These are phyloP conservation scores for Trichoderma lentiforme DNA, from an alignment of 2,329 filamentous ascomycete species.

Conservation along the genomic window DNA sequence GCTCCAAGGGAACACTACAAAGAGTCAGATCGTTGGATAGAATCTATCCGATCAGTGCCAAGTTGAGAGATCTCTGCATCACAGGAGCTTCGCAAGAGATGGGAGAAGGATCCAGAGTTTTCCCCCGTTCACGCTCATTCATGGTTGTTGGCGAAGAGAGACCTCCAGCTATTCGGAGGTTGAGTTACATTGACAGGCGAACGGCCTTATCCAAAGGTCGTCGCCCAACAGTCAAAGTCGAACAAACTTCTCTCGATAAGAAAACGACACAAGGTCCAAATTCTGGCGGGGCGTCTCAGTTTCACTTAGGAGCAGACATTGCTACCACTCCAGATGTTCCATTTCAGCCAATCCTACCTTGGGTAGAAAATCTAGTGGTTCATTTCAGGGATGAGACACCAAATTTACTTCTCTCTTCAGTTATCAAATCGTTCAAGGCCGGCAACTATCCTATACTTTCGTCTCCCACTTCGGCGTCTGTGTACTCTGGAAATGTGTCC, in stretches of 20 bases:
- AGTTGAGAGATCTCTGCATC: slow-evolving; percentile 32
- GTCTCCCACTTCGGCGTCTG: slow-evolving; percentile 24
- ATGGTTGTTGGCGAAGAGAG: slow-evolving; percentile 25
- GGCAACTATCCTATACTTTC: slow-evolving; percentile 29
- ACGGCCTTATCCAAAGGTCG: slow-evolving; percentile 32
- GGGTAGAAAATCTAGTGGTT: slow-evolving; percentile 56
- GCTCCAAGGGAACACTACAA: slow-evolving; percentile 22
- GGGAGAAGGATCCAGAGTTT: slow-evolving; percentile 20
- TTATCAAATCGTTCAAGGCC: slow-evolving; percentile 43
- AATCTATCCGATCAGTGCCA: slow-evolving; percentile 30
- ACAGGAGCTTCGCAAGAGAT: slow-evolving; percentile 24
- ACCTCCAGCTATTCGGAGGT: slow-evolving; percentile 23
- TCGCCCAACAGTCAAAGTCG: slow-evolving; percentile 29
- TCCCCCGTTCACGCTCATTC: slow-evolving; percentile 28
- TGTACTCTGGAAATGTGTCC: slow-evolving; percentile 21
- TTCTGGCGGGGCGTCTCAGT: slow-evolving; percentile 29
- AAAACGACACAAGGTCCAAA: slow-evolving; percentile 29
- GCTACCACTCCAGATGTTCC: slow-evolving; percentile 22
- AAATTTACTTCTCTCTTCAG: slow-evolving; percentile 43
- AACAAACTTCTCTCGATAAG: slow-evolving; percentile 30
- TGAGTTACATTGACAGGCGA: slow-evolving; percentile 28
- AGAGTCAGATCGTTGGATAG: slow-evolving; percentile 40
- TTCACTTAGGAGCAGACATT: slow-evolving; percentile 41
- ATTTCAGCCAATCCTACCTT: slow-evolving; percentile 47
- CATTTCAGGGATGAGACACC: slow-evolving; percentile 46